phyloP scores from a whole-genome alignment of 2,329 filamentous ascomycete genomes.

The Phialophora macrospora region DNA sequence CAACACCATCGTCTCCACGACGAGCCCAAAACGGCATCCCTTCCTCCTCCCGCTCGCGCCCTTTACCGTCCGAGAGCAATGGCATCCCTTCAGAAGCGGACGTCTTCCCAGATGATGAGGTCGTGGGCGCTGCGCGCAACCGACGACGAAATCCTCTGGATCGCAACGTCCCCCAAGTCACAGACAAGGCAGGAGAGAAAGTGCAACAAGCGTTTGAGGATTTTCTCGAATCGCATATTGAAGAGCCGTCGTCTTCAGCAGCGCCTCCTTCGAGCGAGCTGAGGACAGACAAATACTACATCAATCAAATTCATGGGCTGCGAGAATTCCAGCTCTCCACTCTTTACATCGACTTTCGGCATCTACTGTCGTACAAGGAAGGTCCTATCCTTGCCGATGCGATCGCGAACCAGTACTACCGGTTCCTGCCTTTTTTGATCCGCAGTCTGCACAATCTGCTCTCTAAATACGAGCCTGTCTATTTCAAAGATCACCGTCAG shows the following conservation, averaged over 20 bases:
- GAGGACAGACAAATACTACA: slow-evolving; percentile 67
- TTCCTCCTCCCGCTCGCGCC: slow-evolving; percentile 61
- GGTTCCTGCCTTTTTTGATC: slow-evolving; percentile 89
- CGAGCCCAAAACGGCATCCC: slow-evolving; percentile 46
- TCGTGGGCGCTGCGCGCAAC: slow-evolving; percentile 59
- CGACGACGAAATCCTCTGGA: slow-evolving; percentile 56
- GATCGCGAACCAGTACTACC: slow-evolving; percentile 89
- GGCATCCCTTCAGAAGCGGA: slow-evolving; percentile 61
- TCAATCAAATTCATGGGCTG: slow-evolving; percentile 69
- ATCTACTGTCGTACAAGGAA: slow-evolving; percentile 76
- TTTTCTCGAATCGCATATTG: slow-evolving; percentile 65
- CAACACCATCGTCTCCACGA: slow-evolving; percentile 45
- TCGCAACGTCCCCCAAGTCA: slow-evolving; percentile 62
- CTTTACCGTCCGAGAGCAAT: slow-evolving; percentile 55
- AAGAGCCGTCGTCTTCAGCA: slow-evolving; percentile 62
- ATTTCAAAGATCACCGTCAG: slow-evolving; percentile 91
- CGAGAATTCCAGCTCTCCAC: slow-evolving; percentile 66
- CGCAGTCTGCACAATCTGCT: slow-evolving; percentile 90
- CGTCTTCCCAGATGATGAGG: slow-evolving; percentile 65
- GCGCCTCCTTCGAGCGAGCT: slow-evolving; percentile 60
- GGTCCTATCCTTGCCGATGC: slow-evolving; percentile 73
- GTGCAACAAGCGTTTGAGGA: slow-evolving; percentile 67
- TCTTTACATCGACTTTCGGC: slow-evolving; percentile 72
- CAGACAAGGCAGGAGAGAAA: slow-evolving; percentile 66
- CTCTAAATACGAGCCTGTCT: slow-evolving; percentile 89